Evolutionary conservation across 768 basidiomycete species (phyloP).

Genomic region (Phylloporus sp.): DNA sequence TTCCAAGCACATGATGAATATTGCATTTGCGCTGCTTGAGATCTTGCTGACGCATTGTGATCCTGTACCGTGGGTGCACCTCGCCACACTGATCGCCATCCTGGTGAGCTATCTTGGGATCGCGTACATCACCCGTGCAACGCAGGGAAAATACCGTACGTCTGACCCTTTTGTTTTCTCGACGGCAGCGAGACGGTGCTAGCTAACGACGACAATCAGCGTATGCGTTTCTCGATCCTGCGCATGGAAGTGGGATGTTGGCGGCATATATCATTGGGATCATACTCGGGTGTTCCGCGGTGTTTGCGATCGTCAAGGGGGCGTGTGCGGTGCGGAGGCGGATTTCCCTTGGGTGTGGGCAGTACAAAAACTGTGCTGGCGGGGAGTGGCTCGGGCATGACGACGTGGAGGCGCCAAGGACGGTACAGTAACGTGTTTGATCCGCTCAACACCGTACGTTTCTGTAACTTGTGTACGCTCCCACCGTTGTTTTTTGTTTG

Average conservation of each 20-base stretch:
- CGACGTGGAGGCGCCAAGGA: too few species aligned
- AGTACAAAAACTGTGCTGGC: too few species aligned
- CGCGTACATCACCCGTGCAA: constrained; percentile 60
- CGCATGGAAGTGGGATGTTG: constrained; percentile 36
- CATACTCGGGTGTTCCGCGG: constrained; percentile 41
- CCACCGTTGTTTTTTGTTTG: too few species aligned
- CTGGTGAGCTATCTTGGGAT: constrained; percentile 57
- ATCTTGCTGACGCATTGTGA: constrained; percentile 48
- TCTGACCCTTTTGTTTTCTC: too few species aligned
- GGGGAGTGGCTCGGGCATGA: too few species aligned
- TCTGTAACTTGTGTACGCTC: too few species aligned
- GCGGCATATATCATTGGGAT: constrained; percentile 65
- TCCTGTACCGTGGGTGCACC: constrained; percentile 48
- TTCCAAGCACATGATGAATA: constrained; percentile 59
- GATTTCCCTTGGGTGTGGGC: too few species aligned
- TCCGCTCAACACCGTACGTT: too few species aligned
- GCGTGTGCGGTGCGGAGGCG: too few species aligned
- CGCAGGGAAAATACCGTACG: constrained; percentile 64
- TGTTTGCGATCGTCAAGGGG: constrained; percentile 49
- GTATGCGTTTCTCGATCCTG: constrained; percentile 62
- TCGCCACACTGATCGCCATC: constrained; percentile 43
- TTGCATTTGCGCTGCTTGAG: constrained; percentile 52
- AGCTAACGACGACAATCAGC: constrained; percentile 37
- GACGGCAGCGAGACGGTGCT: too few species aligned
- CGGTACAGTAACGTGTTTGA: too few species aligned